These are phyloP conservation scores for Eimeria nieschulzi DNA, from an alignment of 169 alveolate genomes.

Conservation along the genomic window DNA sequence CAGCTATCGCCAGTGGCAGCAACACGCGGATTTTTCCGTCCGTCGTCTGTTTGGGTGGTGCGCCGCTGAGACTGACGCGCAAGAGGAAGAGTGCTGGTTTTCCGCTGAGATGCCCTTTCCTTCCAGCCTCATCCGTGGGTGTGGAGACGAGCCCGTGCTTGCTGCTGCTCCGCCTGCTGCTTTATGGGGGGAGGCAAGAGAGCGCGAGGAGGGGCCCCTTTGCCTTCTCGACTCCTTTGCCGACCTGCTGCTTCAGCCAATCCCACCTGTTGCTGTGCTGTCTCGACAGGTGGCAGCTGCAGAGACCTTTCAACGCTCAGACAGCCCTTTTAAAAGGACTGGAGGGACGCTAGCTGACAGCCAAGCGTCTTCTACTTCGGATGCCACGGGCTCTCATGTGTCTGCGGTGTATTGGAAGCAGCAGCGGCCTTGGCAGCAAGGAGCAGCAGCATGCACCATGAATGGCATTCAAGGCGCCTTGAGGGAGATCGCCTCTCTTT, in stretches of 20 bases:
- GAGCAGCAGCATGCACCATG: too few species aligned
- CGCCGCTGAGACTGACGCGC: background rate
- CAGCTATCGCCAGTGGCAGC: conserved; percentile 6
- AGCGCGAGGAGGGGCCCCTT: background rate
- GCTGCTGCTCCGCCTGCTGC: background rate
- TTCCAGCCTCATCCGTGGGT: background rate
- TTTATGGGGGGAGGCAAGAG: background rate
- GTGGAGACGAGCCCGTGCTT: background rate
- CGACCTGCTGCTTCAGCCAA: background rate
- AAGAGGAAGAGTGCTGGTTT: background rate
- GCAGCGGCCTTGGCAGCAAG: too few species aligned
- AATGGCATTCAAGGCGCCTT: too few species aligned
- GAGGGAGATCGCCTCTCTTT: too few species aligned
- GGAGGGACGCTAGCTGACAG: too few species aligned
- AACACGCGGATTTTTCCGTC: background rate
- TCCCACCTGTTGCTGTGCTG: background rate
- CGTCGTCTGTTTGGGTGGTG: background rate
- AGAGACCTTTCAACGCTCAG: too few species aligned
- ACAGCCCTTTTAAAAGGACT: too few species aligned
- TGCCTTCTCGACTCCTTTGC: background rate
- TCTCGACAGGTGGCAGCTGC: too few species aligned
- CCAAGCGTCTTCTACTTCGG: too few species aligned
- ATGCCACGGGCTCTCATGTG: too few species aligned
- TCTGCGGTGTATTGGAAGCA: too few species aligned
- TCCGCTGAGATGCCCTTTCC: conserved; percentile 9